phyloP scores from a whole-genome alignment of 139 green algal species.

The Nannochloris sp. region DNA sequence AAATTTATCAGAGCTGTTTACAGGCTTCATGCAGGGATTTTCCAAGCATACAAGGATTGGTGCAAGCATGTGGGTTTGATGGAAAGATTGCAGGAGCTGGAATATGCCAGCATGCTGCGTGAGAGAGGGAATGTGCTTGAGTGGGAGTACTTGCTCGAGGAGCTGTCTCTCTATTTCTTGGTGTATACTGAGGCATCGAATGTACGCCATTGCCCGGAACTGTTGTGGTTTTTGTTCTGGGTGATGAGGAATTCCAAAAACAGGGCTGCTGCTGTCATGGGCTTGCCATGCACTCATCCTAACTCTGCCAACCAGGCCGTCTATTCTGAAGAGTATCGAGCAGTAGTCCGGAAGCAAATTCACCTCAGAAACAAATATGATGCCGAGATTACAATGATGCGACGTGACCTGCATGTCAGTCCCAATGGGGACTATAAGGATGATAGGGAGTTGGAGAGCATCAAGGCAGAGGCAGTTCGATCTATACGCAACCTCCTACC shows the following conservation, averaged over 20 bases:
- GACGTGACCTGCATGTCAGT: constrained; percentile 7
- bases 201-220: constrained; percentile 66
- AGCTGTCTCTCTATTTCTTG: constrained; percentile 73
- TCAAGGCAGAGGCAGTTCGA: neutral
- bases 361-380: constrained; percentile 28
- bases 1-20: constrained; percentile 29
- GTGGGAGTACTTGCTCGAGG: constrained; percentile 39
- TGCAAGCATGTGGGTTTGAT: constrained; percentile 29
- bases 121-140: constrained; percentile 11
- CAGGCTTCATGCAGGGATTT: constrained; percentile 52
- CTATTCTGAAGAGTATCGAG: constrained; percentile 8
- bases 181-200: constrained; percentile 72
- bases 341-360: constrained; percentile 20
- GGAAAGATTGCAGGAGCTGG: constrained; percentile 10
- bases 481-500: constrained; percentile 4
- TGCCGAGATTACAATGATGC: constrained; percentile 7
- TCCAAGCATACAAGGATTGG: constrained; percentile 43
- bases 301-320: neutral
- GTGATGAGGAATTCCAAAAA: constrained; percentile 30
- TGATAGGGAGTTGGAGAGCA: neutral
- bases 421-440: constrained; percentile 15
- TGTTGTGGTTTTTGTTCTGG: constrained; percentile 72
- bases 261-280: neutral
- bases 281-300: neutral
- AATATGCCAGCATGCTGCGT: constrained; percentile 4